phyloP scores from a whole-genome alignment of 2,329 filamentous ascomycete genomes.

The Alternaria conjuncta region DNA sequence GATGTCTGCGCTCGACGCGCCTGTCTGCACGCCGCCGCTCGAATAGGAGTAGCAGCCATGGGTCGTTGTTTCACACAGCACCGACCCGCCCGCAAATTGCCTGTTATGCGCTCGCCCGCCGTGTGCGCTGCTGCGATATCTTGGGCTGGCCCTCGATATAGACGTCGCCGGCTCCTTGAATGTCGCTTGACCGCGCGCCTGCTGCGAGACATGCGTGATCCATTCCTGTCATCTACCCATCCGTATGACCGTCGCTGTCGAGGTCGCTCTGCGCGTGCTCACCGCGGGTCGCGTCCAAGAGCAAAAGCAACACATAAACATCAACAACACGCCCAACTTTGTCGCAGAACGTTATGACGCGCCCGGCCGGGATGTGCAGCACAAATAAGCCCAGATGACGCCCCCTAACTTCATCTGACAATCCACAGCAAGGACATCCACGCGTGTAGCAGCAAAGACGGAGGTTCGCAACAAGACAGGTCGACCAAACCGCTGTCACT shows the following conservation, averaged over 20 bases:
- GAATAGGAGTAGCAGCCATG: conserved; percentile 8
- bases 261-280: neutral
- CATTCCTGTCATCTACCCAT: neutral
- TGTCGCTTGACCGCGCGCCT: neutral
- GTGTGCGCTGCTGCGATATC: neutral
- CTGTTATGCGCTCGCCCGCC: conserved; percentile 28
- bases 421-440: neutral
- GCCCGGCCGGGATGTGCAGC: neutral
- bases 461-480: neutral
- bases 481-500: conserved; percentile 3
- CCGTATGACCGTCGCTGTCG: neutral
- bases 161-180: conserved; percentile 1
- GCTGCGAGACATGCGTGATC: neutral
- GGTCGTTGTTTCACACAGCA: conserved; percentile 33
- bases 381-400: neutral
- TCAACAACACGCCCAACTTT: neutral
- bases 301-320: conserved; percentile 2
- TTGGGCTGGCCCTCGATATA: neutral
- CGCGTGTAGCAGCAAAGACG: neutral
- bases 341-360: neutral
- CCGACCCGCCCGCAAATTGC: conserved; percentile 37
- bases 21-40: neutral
- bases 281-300: neutral
- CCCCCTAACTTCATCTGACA: neutral
- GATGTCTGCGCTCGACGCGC: neutral